These are phyloP conservation scores for Ogataea parapolymorpha DNA, from an alignment of 805 yeast species.

Conservation along the genomic window DNA sequence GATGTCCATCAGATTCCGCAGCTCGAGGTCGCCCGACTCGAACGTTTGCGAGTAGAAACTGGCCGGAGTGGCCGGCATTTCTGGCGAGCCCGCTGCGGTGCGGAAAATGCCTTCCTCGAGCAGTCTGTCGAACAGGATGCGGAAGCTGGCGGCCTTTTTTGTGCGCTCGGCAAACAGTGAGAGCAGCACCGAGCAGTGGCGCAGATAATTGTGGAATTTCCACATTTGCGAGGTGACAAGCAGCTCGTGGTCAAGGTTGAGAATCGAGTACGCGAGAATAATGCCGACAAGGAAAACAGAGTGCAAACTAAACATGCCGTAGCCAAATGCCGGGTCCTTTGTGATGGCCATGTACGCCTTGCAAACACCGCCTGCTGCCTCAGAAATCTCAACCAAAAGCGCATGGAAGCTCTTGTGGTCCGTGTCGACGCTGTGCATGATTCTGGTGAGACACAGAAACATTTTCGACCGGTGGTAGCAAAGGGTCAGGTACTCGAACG, in stretches of 20 bases:
- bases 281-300: constrained; percentile 18
- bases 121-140: constrained; percentile 16
- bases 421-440: constrained; percentile 7
- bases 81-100: background rate
- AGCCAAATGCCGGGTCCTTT: constrained; percentile 12
- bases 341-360: constrained; percentile 12
- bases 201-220: constrained; percentile 14
- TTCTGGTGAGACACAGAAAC: constrained; percentile 11
- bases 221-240: constrained; percentile 2
- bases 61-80: constrained; percentile 1
- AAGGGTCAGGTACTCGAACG: constrained; percentile 14
- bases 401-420: constrained; percentile 2
- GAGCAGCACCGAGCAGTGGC: constrained; percentile 18
- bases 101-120: constrained; percentile 16
- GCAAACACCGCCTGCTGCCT: constrained; percentile 21
- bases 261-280: constrained; percentile 15
- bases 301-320: constrained; percentile 20
- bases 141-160: constrained; percentile 20
- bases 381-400: constrained; percentile 9
- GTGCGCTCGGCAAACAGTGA: constrained; percentile 18
- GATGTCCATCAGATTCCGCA: constrained; percentile 12
- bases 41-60: constrained; percentile 2
- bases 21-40: constrained; percentile 4
- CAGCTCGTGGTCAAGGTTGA: constrained; percentile 10
- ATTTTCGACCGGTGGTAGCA: constrained; percentile 17